Percentiles rank a stretch among this genome's conserved stretches.
Evolutionary conservation across 1,284 basidiomycete genomes (phyloP).

Genomic region (Tylopilus orsonianus): DNA sequence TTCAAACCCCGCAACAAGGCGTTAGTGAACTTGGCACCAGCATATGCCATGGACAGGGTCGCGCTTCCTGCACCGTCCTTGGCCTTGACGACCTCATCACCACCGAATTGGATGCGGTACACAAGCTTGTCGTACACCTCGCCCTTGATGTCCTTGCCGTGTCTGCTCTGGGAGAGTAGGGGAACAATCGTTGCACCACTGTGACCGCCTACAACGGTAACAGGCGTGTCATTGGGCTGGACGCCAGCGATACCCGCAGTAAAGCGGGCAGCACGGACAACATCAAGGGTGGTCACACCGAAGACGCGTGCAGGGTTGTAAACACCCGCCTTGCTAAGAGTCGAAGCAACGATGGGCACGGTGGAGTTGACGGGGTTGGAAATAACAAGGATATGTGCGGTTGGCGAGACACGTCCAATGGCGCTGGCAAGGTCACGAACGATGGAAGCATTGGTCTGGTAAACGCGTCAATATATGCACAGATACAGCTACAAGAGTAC

Average conservation of each 20-base stretch:
- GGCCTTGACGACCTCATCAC: conserved; percentile 89
- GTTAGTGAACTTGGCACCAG: conserved; percentile 87
- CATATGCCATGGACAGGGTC: conserved; percentile 94
- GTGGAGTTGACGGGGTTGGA: conserved; percentile 97
- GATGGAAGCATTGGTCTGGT: conserved; percentile 89
- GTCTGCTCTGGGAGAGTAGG: conserved; percentile 78
- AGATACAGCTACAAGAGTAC: conserved; percentile 29
- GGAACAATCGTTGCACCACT: conserved; percentile 96
- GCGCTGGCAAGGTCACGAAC: conserved; percentile 94
- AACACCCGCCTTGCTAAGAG: conserved; percentile 90
- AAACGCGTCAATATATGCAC: background rate
- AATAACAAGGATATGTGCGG: conserved; percentile 93
- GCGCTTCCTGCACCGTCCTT: conserved; percentile 90
- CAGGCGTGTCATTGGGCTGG: conserved; percentile 63
- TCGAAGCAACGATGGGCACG: conserved; percentile 94
- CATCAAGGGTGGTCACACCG: conserved; percentile 96
- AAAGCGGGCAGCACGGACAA: conserved; percentile 95
- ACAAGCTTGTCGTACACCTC: conserved; percentile 72
- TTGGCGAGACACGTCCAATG: conserved; percentile 83
- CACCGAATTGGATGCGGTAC: conserved; percentile 88
- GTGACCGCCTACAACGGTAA: conserved; percentile 96
- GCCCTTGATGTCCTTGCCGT: conserved; percentile 59
- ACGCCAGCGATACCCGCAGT: conserved; percentile 73
- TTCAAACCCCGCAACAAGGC: conserved; percentile 80
- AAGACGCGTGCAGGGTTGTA: conserved; percentile 81